Base-by-base conservation (phyloP, 495 filamentous ascomycete species). In the Neurospora sublineolata region DNA sequence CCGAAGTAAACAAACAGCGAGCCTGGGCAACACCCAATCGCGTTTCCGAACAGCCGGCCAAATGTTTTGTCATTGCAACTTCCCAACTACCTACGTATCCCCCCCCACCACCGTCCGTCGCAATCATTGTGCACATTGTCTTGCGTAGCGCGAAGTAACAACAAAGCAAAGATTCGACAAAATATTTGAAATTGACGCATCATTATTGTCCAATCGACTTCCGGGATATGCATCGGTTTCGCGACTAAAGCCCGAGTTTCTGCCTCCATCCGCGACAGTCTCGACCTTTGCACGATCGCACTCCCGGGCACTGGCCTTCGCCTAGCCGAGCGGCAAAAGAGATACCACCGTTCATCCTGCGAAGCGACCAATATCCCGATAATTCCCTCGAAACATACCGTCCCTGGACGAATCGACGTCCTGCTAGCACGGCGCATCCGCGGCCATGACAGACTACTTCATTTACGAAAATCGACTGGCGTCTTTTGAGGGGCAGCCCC, bases 391-490 rank as follows among this genome's bases (percentile, higher is more conserved):
- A 33, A 12, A 60, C 2, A 33, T 64, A 33, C 9, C 52, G 3
- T 16, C 18, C 6, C 27, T 60, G 52, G 7, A 30, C 52, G 52
- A 18, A 64, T 4, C 3, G 52, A 36, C 52, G 12, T 64, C 52
- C 52, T 41, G 67, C 67, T 7, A 20, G 42, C 23, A 67, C 67
- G n/a, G 40, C 40, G 37, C 69, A 39, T 73, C 39, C 20, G 76
- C 77, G 73, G 73, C 74, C 9, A 73, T 77, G 73, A 69, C 70
- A 23, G 74, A 72, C 10, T 83, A 83, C 71, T 86, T 84, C 69
- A 88, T 89, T n/a, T 89, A 87, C 69, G 86, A 89, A 70, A 90
- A 88, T 72, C 90, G 94, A 67, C 83, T 94, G 41, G 87, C 88
- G 58, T 93, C 92, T 23, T 97, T 97, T 78, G 86, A 83, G 72